phyloP scores from a whole-genome alignment of 148 eudicot genomes.

The Simmondsia chinensis region DNA sequence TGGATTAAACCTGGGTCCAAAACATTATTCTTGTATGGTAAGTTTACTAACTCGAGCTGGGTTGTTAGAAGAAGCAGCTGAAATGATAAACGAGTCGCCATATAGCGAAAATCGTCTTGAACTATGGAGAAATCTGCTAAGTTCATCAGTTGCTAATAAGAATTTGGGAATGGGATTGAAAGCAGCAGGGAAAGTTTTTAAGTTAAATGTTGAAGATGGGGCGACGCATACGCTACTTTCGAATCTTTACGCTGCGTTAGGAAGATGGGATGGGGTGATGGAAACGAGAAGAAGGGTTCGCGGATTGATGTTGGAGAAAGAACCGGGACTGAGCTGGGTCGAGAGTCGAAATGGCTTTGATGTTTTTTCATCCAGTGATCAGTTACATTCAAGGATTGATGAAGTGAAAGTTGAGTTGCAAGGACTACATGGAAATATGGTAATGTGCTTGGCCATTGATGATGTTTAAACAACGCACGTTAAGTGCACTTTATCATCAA shows the following conservation, averaged over 20 bases:
- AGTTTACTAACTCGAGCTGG: constrained; percentile 80
- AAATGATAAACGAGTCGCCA: constrained; percentile 42
- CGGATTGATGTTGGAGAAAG: constrained; percentile 39
- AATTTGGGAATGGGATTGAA: constrained; percentile 36
- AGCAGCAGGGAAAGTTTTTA: constrained; percentile 47
- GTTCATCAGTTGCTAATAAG: constrained; percentile 42
- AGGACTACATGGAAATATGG: constrained; percentile 28
- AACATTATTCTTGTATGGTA: constrained; percentile 87
- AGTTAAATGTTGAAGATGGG: constrained; percentile 39
- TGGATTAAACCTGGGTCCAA: constrained; percentile 36
- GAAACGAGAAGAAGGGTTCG: constrained; percentile 51
- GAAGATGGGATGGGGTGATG: constrained; percentile 60
- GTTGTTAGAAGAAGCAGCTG: constrained; percentile 55
- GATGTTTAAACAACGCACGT: too few species aligned
- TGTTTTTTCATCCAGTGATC: constrained; percentile 64
- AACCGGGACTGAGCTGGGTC: constrained; percentile 81
- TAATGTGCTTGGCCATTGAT: constrained; percentile 12
- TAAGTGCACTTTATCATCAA: too few species aligned
- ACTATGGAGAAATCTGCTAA: constrained; percentile 67
- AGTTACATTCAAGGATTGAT: constrained; percentile 33
- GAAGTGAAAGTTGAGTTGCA: constrained; percentile 36
- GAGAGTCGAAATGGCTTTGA: constrained; percentile 31
- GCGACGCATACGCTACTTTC: constrained; percentile 49
- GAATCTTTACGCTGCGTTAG: constrained; percentile 58
- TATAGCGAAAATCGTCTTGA: constrained; percentile 26